Base-by-base conservation (phyloP, 2,329 filamentous ascomycete species). In the Verticillium alfalfae region DNA sequence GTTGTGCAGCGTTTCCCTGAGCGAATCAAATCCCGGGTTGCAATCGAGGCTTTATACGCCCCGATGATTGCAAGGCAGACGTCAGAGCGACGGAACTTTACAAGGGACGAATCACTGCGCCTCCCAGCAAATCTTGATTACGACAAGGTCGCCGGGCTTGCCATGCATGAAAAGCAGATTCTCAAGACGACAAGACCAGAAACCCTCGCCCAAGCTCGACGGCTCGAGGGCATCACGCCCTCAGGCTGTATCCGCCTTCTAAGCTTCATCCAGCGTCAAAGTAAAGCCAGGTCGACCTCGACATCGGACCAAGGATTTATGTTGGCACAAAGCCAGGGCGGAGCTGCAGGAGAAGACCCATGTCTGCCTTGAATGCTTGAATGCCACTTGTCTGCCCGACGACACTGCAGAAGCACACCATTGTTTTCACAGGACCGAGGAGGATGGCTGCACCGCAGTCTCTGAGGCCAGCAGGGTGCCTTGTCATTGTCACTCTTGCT, bases 181-280 rank as follows among this genome's bases (percentile, higher is more conserved):
- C 79, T 99, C 39, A 83, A 84, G 62, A 78, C 81, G 2, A 90
- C 92, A 1, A 80, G 86, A 59, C 95, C 95, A 0, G 92, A 96
- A 75, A 96, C 86, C 64, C 81, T 99, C 26, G 94, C 92, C 0
- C 95, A 97, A 82, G 94, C 94, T 37, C 83, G 92, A 57, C 80
- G 95, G 15, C 86, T 97, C 12, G 95, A 99, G 75, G 94, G 94
- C 4, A 79, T 89, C 64, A 89, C 86, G 22, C 86, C 87, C 0
- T 78, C 83, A 0, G 86, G 84, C 0, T 83, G 82, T 62, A 70
- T 89, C 54, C 76, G 85, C 60, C 71, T 95, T 64, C 74, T 94
- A 62, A 81, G 79, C 31, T 84, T 85, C 71, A 87, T 92, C n/a
- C 79, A 78, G 49, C 69, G 72, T 8, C 61, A 62, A 36, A 54